These are phyloP conservation scores for Raffaelea deltoideospora DNA, from an alignment of 2,329 filamentous ascomycete species.

Conservation along the genomic window DNA sequence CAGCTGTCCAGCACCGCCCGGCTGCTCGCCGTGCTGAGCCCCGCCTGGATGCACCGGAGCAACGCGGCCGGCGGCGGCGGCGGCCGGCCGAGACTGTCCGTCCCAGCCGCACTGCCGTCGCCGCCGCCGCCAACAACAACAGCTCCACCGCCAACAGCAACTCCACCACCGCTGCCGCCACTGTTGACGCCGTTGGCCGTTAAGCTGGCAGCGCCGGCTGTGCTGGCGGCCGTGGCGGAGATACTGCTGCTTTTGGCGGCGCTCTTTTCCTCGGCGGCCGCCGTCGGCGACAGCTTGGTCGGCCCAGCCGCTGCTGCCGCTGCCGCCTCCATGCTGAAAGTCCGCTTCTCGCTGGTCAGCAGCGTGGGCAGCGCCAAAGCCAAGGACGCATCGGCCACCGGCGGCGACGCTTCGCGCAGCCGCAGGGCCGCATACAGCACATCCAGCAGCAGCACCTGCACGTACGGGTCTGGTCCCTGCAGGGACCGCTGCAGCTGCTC, in stretches of 20 bases:
- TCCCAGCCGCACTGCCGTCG: too few relatives aligned
- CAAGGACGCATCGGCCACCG: too few relatives aligned
- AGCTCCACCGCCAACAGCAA: too few relatives aligned
- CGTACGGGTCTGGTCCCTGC: slow-evolving; percentile 45
- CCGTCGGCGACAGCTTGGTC: background rate
- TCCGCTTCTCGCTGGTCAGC: slow-evolving; percentile 27
- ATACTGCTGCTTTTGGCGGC: too few relatives aligned
- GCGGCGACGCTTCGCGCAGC: slow-evolving; percentile 32
- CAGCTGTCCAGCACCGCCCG: slow-evolving; percentile 77
- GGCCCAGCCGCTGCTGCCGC: slow-evolving; percentile 3
- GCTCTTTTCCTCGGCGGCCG: too few relatives aligned
- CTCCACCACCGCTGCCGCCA: too few relatives aligned
- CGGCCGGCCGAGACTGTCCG: too few relatives aligned
- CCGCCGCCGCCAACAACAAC: too few relatives aligned
- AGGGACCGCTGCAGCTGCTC: slow-evolving; percentile 49
- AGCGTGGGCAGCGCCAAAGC: slow-evolving; percentile 25
- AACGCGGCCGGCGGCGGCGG: slow-evolving; percentile 51
- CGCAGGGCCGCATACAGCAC: slow-evolving; percentile 62
- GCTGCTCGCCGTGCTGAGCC: slow-evolving; percentile 60
- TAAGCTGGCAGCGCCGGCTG: too few relatives aligned
- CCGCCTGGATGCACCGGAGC: slow-evolving; percentile 72
- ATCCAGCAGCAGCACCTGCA: slow-evolving; percentile 66
- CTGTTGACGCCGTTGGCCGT: too few relatives aligned
- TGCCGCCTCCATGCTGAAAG: too few relatives aligned
- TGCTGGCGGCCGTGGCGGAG: too few relatives aligned